phyloP scores from a whole-genome alignment of 805 yeast genomes.

The Candida railenensis region DNA sequence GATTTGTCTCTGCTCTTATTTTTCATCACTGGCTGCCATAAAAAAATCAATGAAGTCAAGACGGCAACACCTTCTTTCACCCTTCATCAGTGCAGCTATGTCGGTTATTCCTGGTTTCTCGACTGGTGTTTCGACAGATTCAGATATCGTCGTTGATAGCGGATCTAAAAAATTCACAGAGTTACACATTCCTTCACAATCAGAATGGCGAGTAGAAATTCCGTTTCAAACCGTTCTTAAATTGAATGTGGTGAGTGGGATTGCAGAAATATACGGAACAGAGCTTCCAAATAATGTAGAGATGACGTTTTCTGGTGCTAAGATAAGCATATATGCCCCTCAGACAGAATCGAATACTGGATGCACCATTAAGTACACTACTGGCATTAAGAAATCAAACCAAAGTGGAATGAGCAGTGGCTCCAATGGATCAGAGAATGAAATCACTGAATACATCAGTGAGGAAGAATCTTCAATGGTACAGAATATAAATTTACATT shows the following conservation, averaged over 20 bases:
- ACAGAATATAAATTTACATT: constrained; percentile 65
- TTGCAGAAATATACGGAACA: constrained; percentile 90
- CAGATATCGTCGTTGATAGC: not conserved
- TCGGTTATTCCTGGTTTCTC: constrained; percentile 12
- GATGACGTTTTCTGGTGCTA: constrained; percentile 35
- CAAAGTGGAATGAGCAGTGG: constrained; percentile 13
- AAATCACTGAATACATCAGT: constrained; percentile 59
- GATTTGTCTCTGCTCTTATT: too few relatives aligned
- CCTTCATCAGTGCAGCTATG: constrained; percentile 5
- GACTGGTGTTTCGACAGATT: constrained; percentile 6
- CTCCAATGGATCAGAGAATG: constrained; percentile 30
- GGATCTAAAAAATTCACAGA: constrained; percentile 10
- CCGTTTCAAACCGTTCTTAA: constrained; percentile 48
- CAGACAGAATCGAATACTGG: constrained; percentile 49
- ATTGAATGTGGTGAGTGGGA: constrained; percentile 60
- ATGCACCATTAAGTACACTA: constrained; percentile 52
- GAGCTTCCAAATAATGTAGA: constrained; percentile 77
- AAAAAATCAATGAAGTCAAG: not conserved
- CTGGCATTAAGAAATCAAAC: constrained; percentile 9
- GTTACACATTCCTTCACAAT: constrained; percentile 29
- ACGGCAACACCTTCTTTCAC: not conserved
- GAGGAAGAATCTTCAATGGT: constrained; percentile 74
- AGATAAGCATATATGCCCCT: constrained; percentile 39
- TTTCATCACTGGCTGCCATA: too few relatives aligned
- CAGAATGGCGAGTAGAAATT: constrained; percentile 81